Conservation (phyloP, 768 basidiomycete genomes). For the Pulveroboletus sp. region DNA sequence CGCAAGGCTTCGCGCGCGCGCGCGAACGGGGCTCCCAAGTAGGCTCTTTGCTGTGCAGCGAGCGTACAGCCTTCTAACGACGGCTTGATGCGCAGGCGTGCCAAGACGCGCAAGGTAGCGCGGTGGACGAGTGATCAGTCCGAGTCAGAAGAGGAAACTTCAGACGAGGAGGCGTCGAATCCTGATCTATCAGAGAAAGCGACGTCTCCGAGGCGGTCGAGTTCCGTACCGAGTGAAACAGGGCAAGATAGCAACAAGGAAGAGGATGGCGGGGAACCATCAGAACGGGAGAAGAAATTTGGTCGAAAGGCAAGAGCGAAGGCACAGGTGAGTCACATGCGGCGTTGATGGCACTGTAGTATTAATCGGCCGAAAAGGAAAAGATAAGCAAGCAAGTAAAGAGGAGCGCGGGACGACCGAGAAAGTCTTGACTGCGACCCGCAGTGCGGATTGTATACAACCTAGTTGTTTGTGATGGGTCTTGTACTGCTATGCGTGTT, state of each 20-base stretch:
- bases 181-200: conserved; percentile 38
- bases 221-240: conserved; percentile 41
- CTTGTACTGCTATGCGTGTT: conserved; percentile 18
- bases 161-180: conserved; percentile 31
- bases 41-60: conserved; percentile 2
- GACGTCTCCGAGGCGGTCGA: conserved; percentile 21
- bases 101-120: conserved; percentile 26
- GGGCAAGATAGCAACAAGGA: conserved; percentile 28
- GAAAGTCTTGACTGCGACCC: conserved; percentile 20
- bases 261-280: conserved; percentile 26
- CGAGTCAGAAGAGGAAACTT: conserved; percentile 26
- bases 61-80: conserved; percentile 7
- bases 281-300: conserved; percentile 34
- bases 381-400: conserved; percentile 28
- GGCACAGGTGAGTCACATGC: conserved; percentile 35
- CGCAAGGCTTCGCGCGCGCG: conserved; percentile 46
- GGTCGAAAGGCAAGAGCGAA: conserved; percentile 39
- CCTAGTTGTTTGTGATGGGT: conserved; percentile 5
- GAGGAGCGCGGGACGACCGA: conserved; percentile 22
- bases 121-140: conserved; percentile 33
- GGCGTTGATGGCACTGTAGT: not conserved
- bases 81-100: conserved; percentile 16
- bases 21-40: conserved; percentile 28
- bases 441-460: conserved; percentile 7
- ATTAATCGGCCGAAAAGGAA: conserved; percentile 21